Evolutionary conservation across 441 rosid species (phyloP), one percentile per base, ranked within the genome.

Genomic region (Populus hybrid): DNA sequence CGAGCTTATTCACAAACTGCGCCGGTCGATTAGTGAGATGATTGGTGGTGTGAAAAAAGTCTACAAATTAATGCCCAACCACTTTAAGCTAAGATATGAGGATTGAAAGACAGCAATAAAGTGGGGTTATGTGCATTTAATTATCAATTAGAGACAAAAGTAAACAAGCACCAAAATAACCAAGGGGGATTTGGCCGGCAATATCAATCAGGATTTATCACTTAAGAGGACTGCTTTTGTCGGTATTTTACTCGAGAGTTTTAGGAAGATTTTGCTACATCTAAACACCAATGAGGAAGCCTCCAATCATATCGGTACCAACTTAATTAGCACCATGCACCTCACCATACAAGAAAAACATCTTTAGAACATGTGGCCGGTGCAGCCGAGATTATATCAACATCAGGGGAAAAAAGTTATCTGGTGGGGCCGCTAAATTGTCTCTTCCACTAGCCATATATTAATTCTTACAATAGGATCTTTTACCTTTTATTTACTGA

Each of bases 121-220:
- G 79, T 42, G 57, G 74, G 38, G 64, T 78, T 75, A 16, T 72
- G 76, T 69, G 63, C n/a, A 77, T 30, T 74, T 73, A 32, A 63
- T 42, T 34, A 36, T 75, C 64, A 64, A 80, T 79, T 82, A 71
- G 69, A 64, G 81, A 79, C 83, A 30, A 81, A 79, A 75, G 78
- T 64, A 78, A 76, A 38, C 76, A 30, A 75, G 78, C 30, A 50
- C 66, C n/a, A 70, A 76, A 81, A 78, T 72, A 67, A 70, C 67
- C n/a, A 11, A 53, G 67, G 23, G 81, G 79, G 35, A 71, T 82
- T 76, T 79, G 78, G 77, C 81, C 40, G 77, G 74, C 79, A 75
- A 71, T 16, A 59, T 75, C 74, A 75, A 75, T 75, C 77, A 67
- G 10, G 11, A 23, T 53, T 74, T 26, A 35, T 64, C 38, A 19